These are phyloP conservation scores for Trametes elegans DNA, from an alignment of 768 basidiomycete genomes.

Conservation along the genomic window DNA sequence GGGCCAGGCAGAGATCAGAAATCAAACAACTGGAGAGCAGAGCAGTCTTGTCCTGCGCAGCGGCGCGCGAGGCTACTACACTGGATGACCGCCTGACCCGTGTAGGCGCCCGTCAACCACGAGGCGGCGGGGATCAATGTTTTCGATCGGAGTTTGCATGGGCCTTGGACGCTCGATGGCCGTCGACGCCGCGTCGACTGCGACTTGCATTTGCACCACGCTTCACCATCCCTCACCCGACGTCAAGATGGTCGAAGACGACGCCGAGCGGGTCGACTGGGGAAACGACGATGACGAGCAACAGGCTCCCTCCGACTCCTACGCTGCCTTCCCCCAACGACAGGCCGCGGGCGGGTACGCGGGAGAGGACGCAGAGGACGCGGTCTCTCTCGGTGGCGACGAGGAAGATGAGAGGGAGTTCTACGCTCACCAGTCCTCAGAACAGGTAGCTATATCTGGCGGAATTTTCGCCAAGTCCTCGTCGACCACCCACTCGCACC, in stretches of 20 bases:
- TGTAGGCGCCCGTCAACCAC: conserved; percentile 1
- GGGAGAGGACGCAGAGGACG: conserved; percentile 51
- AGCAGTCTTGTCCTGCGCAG: neutral
- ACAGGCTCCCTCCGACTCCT: conserved; percentile 16
- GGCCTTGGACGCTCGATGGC: neutral
- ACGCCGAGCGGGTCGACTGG: conserved; percentile 73
- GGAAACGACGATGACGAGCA: conserved; percentile 47
- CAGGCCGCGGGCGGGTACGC: conserved; percentile 16
- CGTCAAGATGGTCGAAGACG: conserved; percentile 54
- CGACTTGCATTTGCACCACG: conserved; percentile 3
- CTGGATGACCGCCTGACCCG: conserved; percentile 4
- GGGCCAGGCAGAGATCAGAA: neutral
- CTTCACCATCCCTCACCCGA: conserved; percentile 7
- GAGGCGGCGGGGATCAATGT: neutral
- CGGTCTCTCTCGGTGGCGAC: conserved; percentile 67
- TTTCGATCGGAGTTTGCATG: conserved; percentile 7
- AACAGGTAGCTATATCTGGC: conserved; percentile 22
- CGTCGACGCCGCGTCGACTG: conserved; percentile 5
- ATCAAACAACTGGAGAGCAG: neutral
- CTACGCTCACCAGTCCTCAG: conserved; percentile 42
- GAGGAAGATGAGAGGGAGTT: conserved; percentile 64
- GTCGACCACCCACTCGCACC: conserved; percentile 16
- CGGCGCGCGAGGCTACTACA: neutral
- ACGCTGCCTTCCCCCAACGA: conserved; percentile 14
- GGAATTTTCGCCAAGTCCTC: neutral